Evolutionary conservation across 768 basidiomycete genomes (phyloP).

Genomic region (Rhodotorula toruloides): DNA sequence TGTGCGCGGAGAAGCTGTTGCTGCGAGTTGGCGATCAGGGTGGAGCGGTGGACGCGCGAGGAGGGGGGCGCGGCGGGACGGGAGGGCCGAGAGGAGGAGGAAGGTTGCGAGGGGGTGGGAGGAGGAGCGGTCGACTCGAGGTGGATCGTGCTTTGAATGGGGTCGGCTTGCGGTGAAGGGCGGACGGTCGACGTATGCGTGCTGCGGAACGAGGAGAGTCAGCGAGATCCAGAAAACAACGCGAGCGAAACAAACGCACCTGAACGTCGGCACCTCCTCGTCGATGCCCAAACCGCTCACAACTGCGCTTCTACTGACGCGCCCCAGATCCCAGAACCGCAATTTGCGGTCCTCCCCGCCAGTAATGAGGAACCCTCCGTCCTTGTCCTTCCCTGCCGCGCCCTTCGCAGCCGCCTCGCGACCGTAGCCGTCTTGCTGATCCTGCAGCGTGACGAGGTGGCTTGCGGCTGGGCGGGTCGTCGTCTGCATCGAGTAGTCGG

Average conservation of each 20-base stretch:
- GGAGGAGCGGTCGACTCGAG: constrained; percentile 49
- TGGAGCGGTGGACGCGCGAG: constrained; percentile 63
- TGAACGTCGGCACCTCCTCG: constrained; percentile 68
- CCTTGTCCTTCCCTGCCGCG: constrained; percentile 3
- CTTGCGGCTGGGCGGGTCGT: constrained; percentile 8
- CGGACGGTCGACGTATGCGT: constrained; percentile 45
- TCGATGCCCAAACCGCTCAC: constrained; percentile 75
- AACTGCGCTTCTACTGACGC: constrained; percentile 66
- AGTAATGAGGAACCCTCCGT: constrained; percentile 61
- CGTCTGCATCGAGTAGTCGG: constrained; percentile 32
- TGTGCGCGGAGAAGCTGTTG: constrained; percentile 79
- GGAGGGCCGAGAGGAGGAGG: not conserved
- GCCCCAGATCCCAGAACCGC: constrained; percentile 78
- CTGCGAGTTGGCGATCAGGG: constrained; percentile 72
- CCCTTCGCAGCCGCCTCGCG: not conserved
- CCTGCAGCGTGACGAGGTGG: not conserved
- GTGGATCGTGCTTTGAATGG: constrained; percentile 47
- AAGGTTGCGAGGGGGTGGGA: constrained; percentile 46
- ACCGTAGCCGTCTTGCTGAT: not conserved
- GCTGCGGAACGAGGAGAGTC: constrained; percentile 4
- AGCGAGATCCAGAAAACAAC: not conserved
- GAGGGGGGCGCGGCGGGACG: constrained; percentile 39
- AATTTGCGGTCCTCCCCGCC: constrained; percentile 87
- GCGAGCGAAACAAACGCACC: constrained; percentile 48
- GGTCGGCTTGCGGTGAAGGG: too few relatives aligned